These are phyloP conservation scores for Umbelopsis vinacea DNA, from an alignment of 192 early-diverging fungal species.

Conservation along the genomic window DNA sequence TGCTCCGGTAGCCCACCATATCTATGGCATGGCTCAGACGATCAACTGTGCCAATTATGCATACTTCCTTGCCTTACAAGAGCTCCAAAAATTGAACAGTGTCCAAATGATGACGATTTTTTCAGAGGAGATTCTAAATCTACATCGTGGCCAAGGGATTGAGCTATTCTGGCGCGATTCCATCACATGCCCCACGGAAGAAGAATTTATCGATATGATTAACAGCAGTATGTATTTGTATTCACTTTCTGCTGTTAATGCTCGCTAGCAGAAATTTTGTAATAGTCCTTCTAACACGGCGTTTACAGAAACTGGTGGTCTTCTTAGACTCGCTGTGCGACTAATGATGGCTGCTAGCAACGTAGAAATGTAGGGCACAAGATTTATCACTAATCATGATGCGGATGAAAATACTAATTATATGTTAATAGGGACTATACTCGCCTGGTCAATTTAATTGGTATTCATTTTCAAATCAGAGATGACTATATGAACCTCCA, in stretches of 20 bases:
- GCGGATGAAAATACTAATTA: not conserved
- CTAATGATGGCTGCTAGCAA: conserved; percentile 64
- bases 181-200: conserved; percentile 82
- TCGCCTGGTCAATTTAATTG: conserved; percentile 74
- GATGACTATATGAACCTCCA: conserved; percentile 90
- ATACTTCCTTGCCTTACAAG: conserved; percentile 88
- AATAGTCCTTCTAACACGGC: not conserved
- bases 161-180: conserved; percentile 90
- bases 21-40: conserved; percentile 90
- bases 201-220: conserved; percentile 87
- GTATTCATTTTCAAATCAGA: conserved; percentile 86
- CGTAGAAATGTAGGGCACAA: conserved; percentile 45
- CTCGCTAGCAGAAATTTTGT: not conserved
- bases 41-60: conserved; percentile 98
- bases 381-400: conserved; percentile 27
- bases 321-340: conserved; percentile 85
- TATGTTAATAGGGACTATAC: conserved; percentile 57
- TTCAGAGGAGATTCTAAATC: conserved; percentile 84
- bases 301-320: conserved; percentile 76
- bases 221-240: conserved; percentile 64
- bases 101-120: conserved; percentile 80
- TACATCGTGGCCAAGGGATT: conserved; percentile 96
- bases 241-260: not conserved
- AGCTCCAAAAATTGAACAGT: conserved; percentile 66
- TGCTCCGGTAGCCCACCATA: conserved; percentile 91